These are phyloP conservation scores for Dalbergia cultrata DNA, from an alignment of 306 rosid species.

Conservation along the genomic window DNA sequence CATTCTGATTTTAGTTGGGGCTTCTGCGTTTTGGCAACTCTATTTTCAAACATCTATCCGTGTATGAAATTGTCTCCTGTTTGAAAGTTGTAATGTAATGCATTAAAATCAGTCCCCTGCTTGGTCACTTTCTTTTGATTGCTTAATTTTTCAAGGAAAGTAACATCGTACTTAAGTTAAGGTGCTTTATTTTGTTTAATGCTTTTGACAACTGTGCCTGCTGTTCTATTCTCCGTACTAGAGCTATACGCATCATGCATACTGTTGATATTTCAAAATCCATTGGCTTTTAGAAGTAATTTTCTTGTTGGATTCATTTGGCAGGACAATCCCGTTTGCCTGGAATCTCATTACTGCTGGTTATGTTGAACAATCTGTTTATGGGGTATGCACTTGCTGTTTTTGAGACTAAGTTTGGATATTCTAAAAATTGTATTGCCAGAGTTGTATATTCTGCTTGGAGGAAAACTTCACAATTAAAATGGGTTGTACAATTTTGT, in stretches of 20 bases:
- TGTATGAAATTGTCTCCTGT: no score
- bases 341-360: slow-evolving; percentile 90
- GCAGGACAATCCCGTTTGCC: slow-evolving; percentile 90
- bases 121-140: no score
- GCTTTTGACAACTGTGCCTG: background rate
- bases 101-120: no score
- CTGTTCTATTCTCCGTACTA: background rate
- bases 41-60: no score
- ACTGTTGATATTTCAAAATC: background rate
- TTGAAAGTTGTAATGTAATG: no score
- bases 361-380: slow-evolving; percentile 75
- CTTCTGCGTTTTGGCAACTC: no score
- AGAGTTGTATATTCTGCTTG: slow-evolving; percentile 8
- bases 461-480: background rate
- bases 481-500: slow-evolving; percentile 39
- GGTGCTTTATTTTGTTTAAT: background rate
- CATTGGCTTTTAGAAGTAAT: slow-evolving; percentile 9
- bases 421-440: background rate
- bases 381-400: slow-evolving; percentile 66
- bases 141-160: background rate
- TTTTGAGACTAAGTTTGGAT: slow-evolving; percentile 3
- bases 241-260: background rate
- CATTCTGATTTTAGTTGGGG: no score
- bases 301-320: slow-evolving; percentile 40
- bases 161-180: background rate